A percentile compares a stretch with the other conserved stretches of the same genome.
Conservation (phyloP, 139 green algal genomes). For the Mychonastes homosphaera region DNA sequence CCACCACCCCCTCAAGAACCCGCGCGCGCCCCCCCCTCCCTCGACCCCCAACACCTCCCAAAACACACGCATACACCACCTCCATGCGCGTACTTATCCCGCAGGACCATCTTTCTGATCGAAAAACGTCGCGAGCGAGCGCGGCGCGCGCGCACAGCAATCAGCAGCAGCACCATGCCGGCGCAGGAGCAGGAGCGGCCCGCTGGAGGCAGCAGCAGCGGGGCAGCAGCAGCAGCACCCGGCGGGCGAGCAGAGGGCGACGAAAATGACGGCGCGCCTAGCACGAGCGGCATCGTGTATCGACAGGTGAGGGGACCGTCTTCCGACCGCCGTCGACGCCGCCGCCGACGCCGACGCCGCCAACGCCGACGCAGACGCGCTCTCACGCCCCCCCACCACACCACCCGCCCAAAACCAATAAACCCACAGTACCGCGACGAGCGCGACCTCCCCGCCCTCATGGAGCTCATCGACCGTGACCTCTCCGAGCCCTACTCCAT, state of each 20-base stretch:
- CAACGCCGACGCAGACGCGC: too few relatives aligned
- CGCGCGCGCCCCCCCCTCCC: too few relatives aligned
- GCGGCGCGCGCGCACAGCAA: too few relatives aligned
- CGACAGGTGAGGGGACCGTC: constrained; percentile 9
- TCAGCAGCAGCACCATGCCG: too few relatives aligned
- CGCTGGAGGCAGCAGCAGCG: not conserved
- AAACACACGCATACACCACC: too few relatives aligned
- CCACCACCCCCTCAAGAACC: too few relatives aligned
- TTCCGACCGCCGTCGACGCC: not conserved
- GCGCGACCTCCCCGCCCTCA: constrained; percentile 73
- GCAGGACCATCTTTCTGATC: too few relatives aligned
- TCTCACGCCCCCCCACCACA: not conserved
- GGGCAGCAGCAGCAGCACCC: not conserved
- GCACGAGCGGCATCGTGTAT: constrained; percentile 9
- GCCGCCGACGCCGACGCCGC: too few relatives aligned
- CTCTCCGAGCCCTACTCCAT: constrained; percentile 97
- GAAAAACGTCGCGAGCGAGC: too few relatives aligned
- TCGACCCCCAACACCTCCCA: too few relatives aligned
- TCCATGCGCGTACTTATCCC: too few relatives aligned
- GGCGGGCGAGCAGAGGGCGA: too few relatives aligned
- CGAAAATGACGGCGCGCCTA: not conserved
- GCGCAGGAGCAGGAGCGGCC: constrained; percentile 5
- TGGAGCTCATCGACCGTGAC: constrained; percentile 85
- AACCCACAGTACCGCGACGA: constrained; percentile 70
- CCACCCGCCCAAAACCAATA: not conserved